A percentile compares a stretch with the other conserved stretches of the same genome.
Conservation (phyloP, 1,139 yeast species). For the Candida pseudoviswanathii region DNA sequence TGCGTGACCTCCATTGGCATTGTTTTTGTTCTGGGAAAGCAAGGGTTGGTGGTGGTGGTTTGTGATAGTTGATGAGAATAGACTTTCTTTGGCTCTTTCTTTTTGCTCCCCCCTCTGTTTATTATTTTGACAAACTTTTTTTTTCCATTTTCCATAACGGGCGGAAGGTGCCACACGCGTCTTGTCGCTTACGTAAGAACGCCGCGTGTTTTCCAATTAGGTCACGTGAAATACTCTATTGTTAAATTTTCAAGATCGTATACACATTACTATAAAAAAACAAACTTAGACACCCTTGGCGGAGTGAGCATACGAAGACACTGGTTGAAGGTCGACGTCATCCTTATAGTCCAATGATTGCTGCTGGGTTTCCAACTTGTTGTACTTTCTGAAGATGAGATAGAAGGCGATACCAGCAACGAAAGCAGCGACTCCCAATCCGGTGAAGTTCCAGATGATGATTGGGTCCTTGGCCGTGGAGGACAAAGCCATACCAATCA, state of each 20-base stretch:
- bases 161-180: too few species aligned
- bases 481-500: slow-evolving; percentile 70
- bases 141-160: background rate
- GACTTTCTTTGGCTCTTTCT: background rate
- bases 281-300: slow-evolving; percentile 17
- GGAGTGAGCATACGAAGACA: slow-evolving; percentile 26
- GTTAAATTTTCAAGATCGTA: background rate
- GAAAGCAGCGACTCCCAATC: slow-evolving; percentile 60
- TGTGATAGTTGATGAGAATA: background rate
- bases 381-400: slow-evolving; percentile 57
- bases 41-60: background rate
- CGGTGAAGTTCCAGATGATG: slow-evolving; percentile 65
- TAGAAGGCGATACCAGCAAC: slow-evolving; percentile 64
- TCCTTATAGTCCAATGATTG: slow-evolving; percentile 50
- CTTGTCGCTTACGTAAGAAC: too few species aligned
- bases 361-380: slow-evolving; percentile 58
- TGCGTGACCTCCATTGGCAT: slow-evolving; percentile 25
- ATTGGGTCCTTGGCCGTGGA: slow-evolving; percentile 67
- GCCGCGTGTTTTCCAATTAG: too few species aligned
- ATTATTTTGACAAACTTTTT: background rate
- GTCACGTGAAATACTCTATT: background rate
- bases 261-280: too few species aligned
- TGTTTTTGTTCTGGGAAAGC: background rate
- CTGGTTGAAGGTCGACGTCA: slow-evolving; percentile 22
- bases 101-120: too few species aligned